These are phyloP conservation scores for Geotrichum australiense DNA, from an alignment of 1,139 yeast genomes.

Conservation along the genomic window DNA sequence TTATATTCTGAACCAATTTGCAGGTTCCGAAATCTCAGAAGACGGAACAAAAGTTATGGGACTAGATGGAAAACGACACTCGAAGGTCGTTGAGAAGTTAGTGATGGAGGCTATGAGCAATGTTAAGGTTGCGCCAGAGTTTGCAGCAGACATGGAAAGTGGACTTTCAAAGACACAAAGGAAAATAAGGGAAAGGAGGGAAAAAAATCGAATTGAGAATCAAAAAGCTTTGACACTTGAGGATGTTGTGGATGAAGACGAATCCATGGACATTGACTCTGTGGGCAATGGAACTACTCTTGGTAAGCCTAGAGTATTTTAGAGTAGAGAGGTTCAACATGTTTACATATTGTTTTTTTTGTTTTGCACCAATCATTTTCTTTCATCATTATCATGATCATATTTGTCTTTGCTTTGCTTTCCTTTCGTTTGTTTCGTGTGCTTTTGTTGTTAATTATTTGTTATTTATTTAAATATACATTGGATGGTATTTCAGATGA, in stretches of 20 bases:
- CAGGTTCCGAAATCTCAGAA: conserved; percentile 1
- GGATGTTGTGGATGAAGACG: conserved; percentile 4
- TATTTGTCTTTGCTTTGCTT: no score
- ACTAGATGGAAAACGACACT: conserved; percentile 6
- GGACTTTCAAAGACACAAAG: conserved; percentile 10
- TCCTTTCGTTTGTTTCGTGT: no score
- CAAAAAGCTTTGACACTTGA: conserved; percentile 12
- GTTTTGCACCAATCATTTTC: no score
- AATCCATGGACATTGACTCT: conserved; percentile 11
- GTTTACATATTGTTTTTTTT: no score
- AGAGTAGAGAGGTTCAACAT: no score
- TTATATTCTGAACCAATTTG: conserved; percentile 7
- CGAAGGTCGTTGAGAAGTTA: conserved; percentile 9
- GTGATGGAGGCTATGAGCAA: conserved; percentile 7
- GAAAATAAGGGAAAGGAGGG: conserved; percentile 12
- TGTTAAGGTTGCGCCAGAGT: neutral
- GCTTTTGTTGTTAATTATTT: no score
- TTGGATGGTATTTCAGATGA: no score
- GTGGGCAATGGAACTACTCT: conserved; percentile 14
- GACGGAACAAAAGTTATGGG: neutral
- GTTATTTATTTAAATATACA: no score
- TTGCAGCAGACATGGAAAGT: neutral
- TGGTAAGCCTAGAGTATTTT: conserved; percentile 12
- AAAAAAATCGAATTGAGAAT: conserved; percentile 11
- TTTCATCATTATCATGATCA: no score